A percentile compares a stretch with the other conserved stretches of the same genome.
Conservation (phyloP, 2,329 filamentous ascomycete species). For the Pseudofabraea citricarpa region DNA sequence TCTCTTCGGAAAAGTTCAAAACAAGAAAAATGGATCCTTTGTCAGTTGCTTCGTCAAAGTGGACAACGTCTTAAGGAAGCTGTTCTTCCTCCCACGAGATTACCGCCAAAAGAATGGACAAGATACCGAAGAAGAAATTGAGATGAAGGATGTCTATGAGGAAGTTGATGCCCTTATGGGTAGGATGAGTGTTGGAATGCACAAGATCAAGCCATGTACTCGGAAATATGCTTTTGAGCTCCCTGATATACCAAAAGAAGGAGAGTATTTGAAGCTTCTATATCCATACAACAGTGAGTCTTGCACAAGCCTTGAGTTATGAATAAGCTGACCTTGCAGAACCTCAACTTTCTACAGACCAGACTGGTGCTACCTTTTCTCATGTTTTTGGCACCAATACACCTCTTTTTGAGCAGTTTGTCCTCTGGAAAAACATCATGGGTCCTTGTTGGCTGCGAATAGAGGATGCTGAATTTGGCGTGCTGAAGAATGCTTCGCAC, state of each 20-base stretch:
- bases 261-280: constrained; percentile 89
- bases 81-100: constrained; percentile 87
- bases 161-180: constrained; percentile 89
- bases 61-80: constrained; percentile 87
- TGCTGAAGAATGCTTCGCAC: constrained; percentile 89
- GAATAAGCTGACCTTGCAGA: constrained; percentile 36
- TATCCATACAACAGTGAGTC: constrained; percentile 80
- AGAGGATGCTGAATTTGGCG: constrained; percentile 74
- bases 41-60: constrained; percentile 95
- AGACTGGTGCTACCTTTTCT: constrained; percentile 83
- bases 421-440: constrained; percentile 98
- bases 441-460: constrained; percentile 97
- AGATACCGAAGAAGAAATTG: constrained; percentile 71
- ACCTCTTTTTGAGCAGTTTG: constrained; percentile 93
- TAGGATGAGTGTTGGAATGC: constrained; percentile 76
- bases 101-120: constrained; percentile 55
- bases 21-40: constrained; percentile 73
- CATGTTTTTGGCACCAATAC: constrained; percentile 93
- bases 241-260: constrained; percentile 78
- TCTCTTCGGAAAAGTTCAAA: constrained; percentile 91
- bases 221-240: constrained; percentile 97
- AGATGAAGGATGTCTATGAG: constrained; percentile 83
- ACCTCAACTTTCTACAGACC: constrained; percentile 63
- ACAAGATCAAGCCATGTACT: constrained; percentile 87
- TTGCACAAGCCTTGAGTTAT: not conserved